Evolutionary conservation across 805 yeast genomes (phyloP), one percentile per base, ranked within the genome.

Genomic region (Scheffersomyces amazonensis): DNA sequence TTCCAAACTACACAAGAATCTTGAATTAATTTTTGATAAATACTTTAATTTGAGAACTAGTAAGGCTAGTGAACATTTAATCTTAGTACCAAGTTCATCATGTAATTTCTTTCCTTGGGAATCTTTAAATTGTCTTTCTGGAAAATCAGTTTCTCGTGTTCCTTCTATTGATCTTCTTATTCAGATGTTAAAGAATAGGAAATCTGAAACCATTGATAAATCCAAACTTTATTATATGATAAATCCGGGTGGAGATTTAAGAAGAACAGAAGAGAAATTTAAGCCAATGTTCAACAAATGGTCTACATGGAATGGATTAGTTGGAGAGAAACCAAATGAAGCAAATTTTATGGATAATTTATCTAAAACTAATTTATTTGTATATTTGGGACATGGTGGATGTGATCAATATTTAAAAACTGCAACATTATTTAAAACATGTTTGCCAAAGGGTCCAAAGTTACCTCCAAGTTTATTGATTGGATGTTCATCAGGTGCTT

Each of bases 301-400:
- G 2, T 34, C 52, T 13, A 43, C 63, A 2, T 46, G 56, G 15
- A 41, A 50, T 0, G 83, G 95, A 0, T 31, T 75, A 0, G 55
- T 71, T 7, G 84, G 87, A 0, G 42, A 45, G 4, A 66, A 63
- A 32, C 96, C 96, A 0, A 41, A 45, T 9, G 93, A 85, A 39
- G 61, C 58, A 0, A 69, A 74, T 15, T 65, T 89, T 24, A 43
- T 71, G 1, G 36, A 59, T 0, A 68, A 70, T 13, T 53, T 90
- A 7, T 42, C 49, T 2, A 34, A 52, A 2, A 46, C 47, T 12
- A 69, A 76, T 27, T 46, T 86, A 7, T 84, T 83, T 48, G 66
- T 91, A 0, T 93, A 87, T 56, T 70, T 90, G 39, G 99, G 99
- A 0, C 99, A 93, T 61, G 97, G 98, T 0, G 93, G 96, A 4